These are phyloP conservation scores for Chalaropsis thielavioides DNA, from an alignment of 2,329 filamentous ascomycete genomes.

Conservation along the genomic window DNA sequence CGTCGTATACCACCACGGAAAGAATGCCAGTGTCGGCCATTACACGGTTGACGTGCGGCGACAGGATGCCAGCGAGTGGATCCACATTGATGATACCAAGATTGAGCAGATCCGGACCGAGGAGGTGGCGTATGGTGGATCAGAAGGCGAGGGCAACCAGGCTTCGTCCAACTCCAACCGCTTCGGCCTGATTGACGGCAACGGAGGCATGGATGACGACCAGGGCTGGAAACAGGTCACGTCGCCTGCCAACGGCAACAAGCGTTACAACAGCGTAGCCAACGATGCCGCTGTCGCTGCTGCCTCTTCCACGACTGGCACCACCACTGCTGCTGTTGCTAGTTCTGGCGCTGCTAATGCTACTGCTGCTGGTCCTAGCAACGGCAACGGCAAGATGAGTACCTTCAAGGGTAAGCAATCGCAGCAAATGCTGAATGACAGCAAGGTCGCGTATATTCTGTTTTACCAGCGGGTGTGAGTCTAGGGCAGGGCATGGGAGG, in stretches of 20 bases:
- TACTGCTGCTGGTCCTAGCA: background rate
- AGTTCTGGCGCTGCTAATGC: background rate
- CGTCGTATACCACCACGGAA: constrained; percentile 94
- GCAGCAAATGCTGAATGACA: constrained; percentile 63
- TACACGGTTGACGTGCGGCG: constrained; percentile 95
- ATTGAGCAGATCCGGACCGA: constrained; percentile 74
- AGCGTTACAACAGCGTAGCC: constrained; percentile 51
- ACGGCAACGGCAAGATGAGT: constrained; percentile 27
- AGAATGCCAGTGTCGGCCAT: constrained; percentile 88
- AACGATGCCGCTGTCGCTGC: constrained; percentile 38
- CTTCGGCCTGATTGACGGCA: constrained; percentile 50
- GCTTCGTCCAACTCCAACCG: constrained; percentile 42
- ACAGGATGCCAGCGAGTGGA: constrained; percentile 91
- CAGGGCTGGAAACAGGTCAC: constrained; percentile 74
- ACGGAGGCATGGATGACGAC: constrained; percentile 52
- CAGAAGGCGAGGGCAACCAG: constrained; percentile 37
- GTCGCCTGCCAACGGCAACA: constrained; percentile 46
- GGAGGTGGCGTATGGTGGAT: constrained; percentile 74
- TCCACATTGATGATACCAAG: constrained; percentile 85
- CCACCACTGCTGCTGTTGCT: background rate
- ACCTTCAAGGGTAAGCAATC: constrained; percentile 42
- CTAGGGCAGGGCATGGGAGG: background rate
- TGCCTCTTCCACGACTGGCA: background rate
- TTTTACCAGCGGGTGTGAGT: constrained; percentile 70
- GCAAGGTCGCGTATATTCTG: constrained; percentile 91